A percentile compares a stretch with the other conserved stretches of the same genome.
Conservation (phyloP, 1,139 yeast genomes). For the Debaryomycetaceae sp. region DNA sequence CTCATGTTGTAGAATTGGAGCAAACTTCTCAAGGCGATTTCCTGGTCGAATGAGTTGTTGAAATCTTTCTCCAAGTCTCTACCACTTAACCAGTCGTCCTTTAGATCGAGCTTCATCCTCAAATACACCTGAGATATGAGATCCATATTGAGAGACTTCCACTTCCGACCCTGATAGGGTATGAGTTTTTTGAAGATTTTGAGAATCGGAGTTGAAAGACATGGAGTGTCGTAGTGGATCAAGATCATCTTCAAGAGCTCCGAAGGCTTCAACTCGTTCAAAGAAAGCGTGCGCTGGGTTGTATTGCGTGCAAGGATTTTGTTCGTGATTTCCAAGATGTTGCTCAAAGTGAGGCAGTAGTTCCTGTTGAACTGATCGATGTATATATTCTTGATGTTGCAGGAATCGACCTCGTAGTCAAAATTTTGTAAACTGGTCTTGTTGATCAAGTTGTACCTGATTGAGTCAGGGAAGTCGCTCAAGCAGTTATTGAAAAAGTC, state of each 20-base stretch:
- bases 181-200: slow-evolving; percentile 74
- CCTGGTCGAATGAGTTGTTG: slow-evolving; percentile 81
- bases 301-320: slow-evolving; percentile 43
- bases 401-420: slow-evolving; percentile 22
- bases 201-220: slow-evolving; percentile 67
- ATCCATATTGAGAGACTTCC: slow-evolving; percentile 94
- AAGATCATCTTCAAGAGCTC: slow-evolving; percentile 43
- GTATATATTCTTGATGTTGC: slow-evolving; percentile 25
- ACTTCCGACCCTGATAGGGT: slow-evolving; percentile 90
- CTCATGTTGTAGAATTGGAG: slow-evolving; percentile 73
- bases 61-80: slow-evolving; percentile 73
- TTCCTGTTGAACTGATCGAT: slow-evolving; percentile 37
- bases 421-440: slow-evolving; percentile 23
- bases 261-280: slow-evolving; percentile 55
- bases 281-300: slow-evolving; percentile 51
- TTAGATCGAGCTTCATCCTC: slow-evolving; percentile 64
- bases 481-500: slow-evolving; percentile 47
- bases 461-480: slow-evolving; percentile 12
- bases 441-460: slow-evolving; percentile 27
- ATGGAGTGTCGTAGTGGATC: slow-evolving; percentile 54
- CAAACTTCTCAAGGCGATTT: slow-evolving; percentile 76
- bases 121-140: slow-evolving; percentile 83
- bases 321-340: slow-evolving; percentile 43
- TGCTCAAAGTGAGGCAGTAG: slow-evolving; percentile 42
- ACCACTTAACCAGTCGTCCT: slow-evolving; percentile 90